Base-by-base conservation (phyloP, 495 filamentous ascomycete genomes). In the Cryomyces minteri region DNA sequence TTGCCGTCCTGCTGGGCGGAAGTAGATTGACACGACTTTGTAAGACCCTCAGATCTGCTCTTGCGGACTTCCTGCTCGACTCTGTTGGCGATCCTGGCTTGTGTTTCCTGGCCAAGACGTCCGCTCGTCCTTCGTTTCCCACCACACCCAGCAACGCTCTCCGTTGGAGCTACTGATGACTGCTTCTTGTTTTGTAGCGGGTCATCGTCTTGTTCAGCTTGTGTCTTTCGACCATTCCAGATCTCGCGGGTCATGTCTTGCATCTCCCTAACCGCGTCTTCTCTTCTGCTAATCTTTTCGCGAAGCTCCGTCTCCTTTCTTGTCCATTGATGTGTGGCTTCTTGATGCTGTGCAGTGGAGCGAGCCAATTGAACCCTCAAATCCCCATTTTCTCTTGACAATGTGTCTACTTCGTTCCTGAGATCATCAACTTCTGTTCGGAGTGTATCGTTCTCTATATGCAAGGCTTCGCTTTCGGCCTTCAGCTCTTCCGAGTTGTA, bases 401-500 rank as follows among this genome's bases (percentile, higher is more conserved):
- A n/a, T n/a, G n/a, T n/a, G n/a, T n/a, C n/a, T n/a, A n/a, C n/a
- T n/a, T 54, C 49, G 11, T 48, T 47, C 10, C 34, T 48, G 32
- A 52, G 5, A 25, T 52, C 48, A 12, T 52, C 55, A 8, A 55
- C 43, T 38, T 60, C 47, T 25, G 38, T 14, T 28, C 34, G 33
- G 31, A 53, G 32, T n/a, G 46, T 25, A 4, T 55, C 57, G 46
- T 55, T 53, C 39, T 56, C 51, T 5, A 40, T 25, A 6, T 44
- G 38, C 5, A 63, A 41, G 14, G 42, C 50, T 39, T 63, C 52
- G 32, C 52, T 62, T 39, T 66, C 62, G 4, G 11, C 40, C 60
- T 79, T 80, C 12, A 81, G 58, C 43, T 79, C 74, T 47, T 80
- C 76, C 0, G 67, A 65, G 40, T 72, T 72, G n/a, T 72, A 64